These are phyloP conservation scores for Ogataea populi-albae DNA, from an alignment of 805 yeast genomes.

Conservation along the genomic window DNA sequence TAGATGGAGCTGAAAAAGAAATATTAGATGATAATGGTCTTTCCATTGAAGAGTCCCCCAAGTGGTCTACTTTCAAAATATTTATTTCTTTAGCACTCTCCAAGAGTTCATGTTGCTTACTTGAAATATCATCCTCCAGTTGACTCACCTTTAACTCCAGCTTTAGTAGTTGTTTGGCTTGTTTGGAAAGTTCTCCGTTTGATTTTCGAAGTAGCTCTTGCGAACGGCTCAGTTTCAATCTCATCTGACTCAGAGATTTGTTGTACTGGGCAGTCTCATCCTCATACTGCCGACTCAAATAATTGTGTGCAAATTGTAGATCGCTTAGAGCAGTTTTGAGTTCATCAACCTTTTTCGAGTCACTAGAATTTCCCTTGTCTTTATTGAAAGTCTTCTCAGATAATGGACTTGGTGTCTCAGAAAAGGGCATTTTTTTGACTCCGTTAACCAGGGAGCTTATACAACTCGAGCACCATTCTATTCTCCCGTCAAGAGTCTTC, in stretches of 20 bases:
- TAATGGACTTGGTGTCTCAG: conserved; percentile 5
- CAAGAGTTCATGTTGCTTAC: conserved; percentile 40
- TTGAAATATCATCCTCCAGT: conserved; percentile 27
- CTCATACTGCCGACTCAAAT: conserved; percentile 64
- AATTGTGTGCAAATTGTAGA: conserved; percentile 67
- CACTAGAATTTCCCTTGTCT: not conserved
- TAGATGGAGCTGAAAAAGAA: conserved; percentile 10
- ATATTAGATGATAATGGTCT: conserved; percentile 17
- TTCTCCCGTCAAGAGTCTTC: conserved; percentile 22
- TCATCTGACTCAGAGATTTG: conserved; percentile 50
- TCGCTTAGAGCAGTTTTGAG: conserved; percentile 58
- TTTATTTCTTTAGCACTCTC: conserved; percentile 45
- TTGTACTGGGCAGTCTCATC: conserved; percentile 57
- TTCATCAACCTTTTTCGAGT: conserved; percentile 13
- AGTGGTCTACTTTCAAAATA: conserved; percentile 41
- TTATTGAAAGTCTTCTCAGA: not conserved
- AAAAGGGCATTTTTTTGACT: conserved; percentile 6
- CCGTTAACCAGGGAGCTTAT: conserved; percentile 21
- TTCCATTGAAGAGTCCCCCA: conserved; percentile 33
- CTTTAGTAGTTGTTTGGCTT: conserved; percentile 34
- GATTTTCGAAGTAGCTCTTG: conserved; percentile 49
- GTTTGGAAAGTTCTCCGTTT: conserved; percentile 35
- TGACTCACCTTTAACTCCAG: conserved; percentile 37
- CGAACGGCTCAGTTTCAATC: conserved; percentile 46
- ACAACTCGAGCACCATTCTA: conserved; percentile 32